phyloP scores from a whole-genome alignment of 1,284 basidiomycete genomes.

The Lentinula novae-zelandiae region DNA sequence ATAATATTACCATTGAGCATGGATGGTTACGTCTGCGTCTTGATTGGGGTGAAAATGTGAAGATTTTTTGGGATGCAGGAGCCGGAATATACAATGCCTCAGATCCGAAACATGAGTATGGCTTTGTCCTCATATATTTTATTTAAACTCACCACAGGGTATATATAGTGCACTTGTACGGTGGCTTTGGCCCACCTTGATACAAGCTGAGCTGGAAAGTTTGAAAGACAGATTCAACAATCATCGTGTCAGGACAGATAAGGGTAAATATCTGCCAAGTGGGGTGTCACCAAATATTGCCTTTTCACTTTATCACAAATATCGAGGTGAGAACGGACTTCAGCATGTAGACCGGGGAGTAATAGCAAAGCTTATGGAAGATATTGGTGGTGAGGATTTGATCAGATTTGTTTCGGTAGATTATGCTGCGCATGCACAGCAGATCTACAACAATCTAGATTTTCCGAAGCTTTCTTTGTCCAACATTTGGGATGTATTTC shows the following conservation, averaged over 20 bases:
- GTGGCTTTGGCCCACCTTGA: constrained; percentile 26
- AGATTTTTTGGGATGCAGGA: constrained; percentile 23
- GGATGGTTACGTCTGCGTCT: constrained; percentile 28
- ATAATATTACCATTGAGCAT: constrained; percentile 32
- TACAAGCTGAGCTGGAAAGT: constrained; percentile 25
- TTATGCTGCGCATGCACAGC: constrained; percentile 21
- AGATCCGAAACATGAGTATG: constrained; percentile 23
- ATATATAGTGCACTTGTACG: constrained; percentile 22
- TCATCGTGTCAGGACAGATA: constrained; percentile 18
- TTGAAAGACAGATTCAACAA: constrained; percentile 21
- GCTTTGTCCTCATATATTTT: not conserved
- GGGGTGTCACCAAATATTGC: constrained; percentile 24
- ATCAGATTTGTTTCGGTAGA: constrained; percentile 25
- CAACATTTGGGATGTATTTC: constrained; percentile 28
- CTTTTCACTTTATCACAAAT: constrained; percentile 18
- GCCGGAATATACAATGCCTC: constrained; percentile 21
- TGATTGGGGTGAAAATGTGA: constrained; percentile 28
- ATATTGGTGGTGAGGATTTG: constrained; percentile 27
- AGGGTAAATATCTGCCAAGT: constrained; percentile 23
- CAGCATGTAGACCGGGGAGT: constrained; percentile 21
- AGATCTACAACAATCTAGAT: constrained; percentile 17
- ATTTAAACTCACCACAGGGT: not conserved
- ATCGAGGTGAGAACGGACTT: constrained; percentile 22
- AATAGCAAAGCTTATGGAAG: constrained; percentile 24
- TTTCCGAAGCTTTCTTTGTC: constrained; percentile 19